Percentiles rank a stretch among this genome's conserved stretches.
Conservation (phyloP, 306 rosid species). For the Canavalia gladiata region DNA sequence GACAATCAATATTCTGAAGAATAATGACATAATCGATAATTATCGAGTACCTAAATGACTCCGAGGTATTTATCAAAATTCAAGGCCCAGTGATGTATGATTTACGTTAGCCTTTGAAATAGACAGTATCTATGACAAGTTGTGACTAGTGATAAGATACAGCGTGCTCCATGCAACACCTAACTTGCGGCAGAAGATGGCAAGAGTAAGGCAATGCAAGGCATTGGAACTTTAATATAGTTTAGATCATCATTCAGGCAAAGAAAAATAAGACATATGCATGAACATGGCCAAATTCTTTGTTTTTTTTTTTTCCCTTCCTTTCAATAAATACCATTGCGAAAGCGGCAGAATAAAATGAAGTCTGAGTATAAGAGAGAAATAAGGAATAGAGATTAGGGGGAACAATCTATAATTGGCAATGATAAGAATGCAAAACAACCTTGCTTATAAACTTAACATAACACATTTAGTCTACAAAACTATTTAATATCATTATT, state of each 20-base stretch:
- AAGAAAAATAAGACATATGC: slow-evolving; percentile 3
- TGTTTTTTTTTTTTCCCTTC: not conserved
- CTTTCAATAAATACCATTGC: not conserved
- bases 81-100: slow-evolving; percentile 16
- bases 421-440: not conserved
- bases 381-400: not conserved
- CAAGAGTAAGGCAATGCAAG: slow-evolving; percentile 28
- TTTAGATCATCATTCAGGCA: not conserved
- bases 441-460: not conserved
- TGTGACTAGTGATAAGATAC: slow-evolving; percentile 11
- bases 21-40: slow-evolving; percentile 43
- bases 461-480: not conserved
- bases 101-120: slow-evolving; percentile 35
- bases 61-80: not conserved
- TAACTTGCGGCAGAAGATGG: slow-evolving; percentile 41
- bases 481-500: not conserved
- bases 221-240: slow-evolving; percentile 13
- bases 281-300: slow-evolving; percentile 36
- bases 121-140: slow-evolving; percentile 28
- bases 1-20: slow-evolving; percentile 18
- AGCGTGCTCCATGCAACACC: slow-evolving; percentile 55
- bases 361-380: not conserved
- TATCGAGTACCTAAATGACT: slow-evolving; percentile 37
- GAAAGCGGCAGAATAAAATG: not conserved
- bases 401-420: not conserved